Evolutionary conservation across 2,329 filamentous ascomycete species (phyloP), one percentile per base, ranked within the genome.

Genomic region (Chaetoscypha palmicola): DNA sequence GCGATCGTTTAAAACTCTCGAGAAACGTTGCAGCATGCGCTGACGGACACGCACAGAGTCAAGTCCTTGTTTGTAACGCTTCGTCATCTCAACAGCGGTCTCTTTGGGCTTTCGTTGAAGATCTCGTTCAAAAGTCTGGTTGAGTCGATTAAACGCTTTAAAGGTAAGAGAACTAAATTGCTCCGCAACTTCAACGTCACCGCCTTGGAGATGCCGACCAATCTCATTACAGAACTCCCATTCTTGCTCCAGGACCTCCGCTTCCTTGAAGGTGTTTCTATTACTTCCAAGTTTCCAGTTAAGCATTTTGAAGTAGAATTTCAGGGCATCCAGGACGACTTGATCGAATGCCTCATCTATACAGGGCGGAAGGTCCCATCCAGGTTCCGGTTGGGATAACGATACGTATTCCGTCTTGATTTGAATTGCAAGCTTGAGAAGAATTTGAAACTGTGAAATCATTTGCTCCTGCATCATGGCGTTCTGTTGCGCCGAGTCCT

Each of bases 241-340:
- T 66, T 98, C 92, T 58, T 95, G 89, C 62, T 96, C 94, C 37
- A 98, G 69, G 52, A 98, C 84, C 70, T 98, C 92, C 5, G 92
- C 92, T 64, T 98, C 92, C 62, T 97, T 97, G 75, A 98, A 98
- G 0, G 90, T 96, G 67, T 97, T 98, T 64, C 96, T 97, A 70
- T 97, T 97, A 44, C 89, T 87, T 56, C 86, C 90, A 41, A 98
- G 71, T 65, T 97, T 97, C 88, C 90, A 97, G 62, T 97, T 96
- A 34, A 98, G 72, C 77, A 98, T 90, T 64, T 91, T 92, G 74
- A 98, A 98, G 66, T 98, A 98, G 64, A 95, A 97, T 63, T 91
- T 94, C 55, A 98, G 71, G 0, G 91, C 90, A 58, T 96, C 91
- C 33, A 98, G 68, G 8, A 97, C 87, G 14, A 94, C 87, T 24